Conservation (phyloP, 106 monocot genomes). For the Allium cepa region DNA sequence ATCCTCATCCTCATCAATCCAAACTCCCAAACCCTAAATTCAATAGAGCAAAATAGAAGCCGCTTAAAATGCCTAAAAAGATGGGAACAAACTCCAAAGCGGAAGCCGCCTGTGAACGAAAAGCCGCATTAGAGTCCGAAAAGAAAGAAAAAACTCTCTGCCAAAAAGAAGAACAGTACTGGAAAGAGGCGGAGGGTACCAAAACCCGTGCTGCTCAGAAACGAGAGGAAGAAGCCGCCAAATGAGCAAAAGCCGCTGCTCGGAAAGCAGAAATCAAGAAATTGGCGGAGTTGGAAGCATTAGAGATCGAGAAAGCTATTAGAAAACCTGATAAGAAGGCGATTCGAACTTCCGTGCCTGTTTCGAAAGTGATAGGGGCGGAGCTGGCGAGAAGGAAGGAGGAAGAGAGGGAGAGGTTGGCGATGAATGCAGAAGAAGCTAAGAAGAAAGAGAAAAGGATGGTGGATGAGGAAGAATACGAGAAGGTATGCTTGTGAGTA, state of each 20-base stretch:
- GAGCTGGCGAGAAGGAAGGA: slow-evolving; percentile 47
- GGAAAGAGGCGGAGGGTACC: slow-evolving; percentile 60
- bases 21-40: too few species aligned
- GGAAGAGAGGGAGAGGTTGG: slow-evolving; percentile 60
- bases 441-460: slow-evolving; percentile 68
- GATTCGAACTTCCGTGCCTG: slow-evolving; percentile 60
- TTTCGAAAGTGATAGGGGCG: slow-evolving; percentile 70
- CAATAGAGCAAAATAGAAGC: too few species aligned
- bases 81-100: too few species aligned
- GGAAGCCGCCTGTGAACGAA: too few species aligned
- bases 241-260: slow-evolving; percentile 62
- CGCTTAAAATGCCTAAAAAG: too few species aligned
- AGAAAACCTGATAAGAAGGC: slow-evolving; percentile 79
- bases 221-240: slow-evolving; percentile 66
- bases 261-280: slow-evolving; percentile 71
- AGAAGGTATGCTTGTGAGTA: slow-evolving; percentile 80
- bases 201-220: slow-evolving; percentile 55
- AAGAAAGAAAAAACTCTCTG: too few species aligned
- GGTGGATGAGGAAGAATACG: too few species aligned
- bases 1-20: too few species aligned
- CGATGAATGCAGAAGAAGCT: slow-evolving; percentile 44
- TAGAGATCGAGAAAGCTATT: slow-evolving; percentile 40
- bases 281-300: slow-evolving; percentile 66
- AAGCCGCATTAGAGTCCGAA: too few species aligned
- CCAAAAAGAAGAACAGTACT: too few species aligned